Evolutionary conservation across 1,284 basidiomycete genomes (phyloP), one percentile per base, ranked within the genome.

Genomic region (Ustilago tritici): DNA sequence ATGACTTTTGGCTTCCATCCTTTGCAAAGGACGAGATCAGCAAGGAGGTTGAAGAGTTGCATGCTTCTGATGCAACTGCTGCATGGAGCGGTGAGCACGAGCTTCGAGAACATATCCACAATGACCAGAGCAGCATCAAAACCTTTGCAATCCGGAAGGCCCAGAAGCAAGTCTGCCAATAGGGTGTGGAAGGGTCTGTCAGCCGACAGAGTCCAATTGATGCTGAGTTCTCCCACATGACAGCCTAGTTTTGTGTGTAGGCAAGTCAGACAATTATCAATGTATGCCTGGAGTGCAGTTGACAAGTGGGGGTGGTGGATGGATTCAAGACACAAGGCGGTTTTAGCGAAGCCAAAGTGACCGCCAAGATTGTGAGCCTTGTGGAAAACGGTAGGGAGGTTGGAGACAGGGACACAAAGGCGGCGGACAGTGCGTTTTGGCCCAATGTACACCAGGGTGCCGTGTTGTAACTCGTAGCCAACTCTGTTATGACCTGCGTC

Each of bases 181-280:
- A 54, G 38, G 15, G 52, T 54, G 35, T 54, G 52, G 32, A 54
- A 54, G 5, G 52, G 52, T 9, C 36, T 14, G n/a, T 10, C 14
- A 6, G 52, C 52, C 9, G 12, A 5, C 52, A 54, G 2, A 1
- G 9, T 36, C 5, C 52, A 14, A 31, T 54, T 4, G 1, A n/a
- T 54, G 52, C 52, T 54, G 52, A 15, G 17, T n/a, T 54, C 17
- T 9, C 52, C 52, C 0, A 5, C 36, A 14, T 31, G 9, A 10
- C 34, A 1, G 52, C 19, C 34, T 8, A 54, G 52, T 36, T 54
- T 54, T 1, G 35, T 54, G 7, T 9, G 2, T 14, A 54, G 34
- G 34, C 52, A 54, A 10, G 52, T 36, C 12, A 5, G 52, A n/a
- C 52, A 54, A 31, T 54, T 54, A 28, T 52, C 49, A 28, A 52